phyloP scores from a whole-genome alignment of 306 rosid genomes.

The Lagenaria siceraria region DNA sequence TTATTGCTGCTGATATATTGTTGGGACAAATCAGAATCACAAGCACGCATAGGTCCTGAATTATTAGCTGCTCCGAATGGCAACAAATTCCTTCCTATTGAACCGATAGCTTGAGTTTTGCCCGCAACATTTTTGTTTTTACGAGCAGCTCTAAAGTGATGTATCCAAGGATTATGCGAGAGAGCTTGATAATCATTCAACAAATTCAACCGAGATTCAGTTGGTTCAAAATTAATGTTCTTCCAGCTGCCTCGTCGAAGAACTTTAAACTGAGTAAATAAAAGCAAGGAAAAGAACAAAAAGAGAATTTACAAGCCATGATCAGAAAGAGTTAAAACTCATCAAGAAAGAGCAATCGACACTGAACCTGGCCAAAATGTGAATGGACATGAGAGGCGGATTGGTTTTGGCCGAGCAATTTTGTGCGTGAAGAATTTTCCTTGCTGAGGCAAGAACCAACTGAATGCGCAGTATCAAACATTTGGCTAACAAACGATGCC shows the following conservation, averaged over 20 bases:
- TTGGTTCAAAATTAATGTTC: slow-evolving; percentile 29
- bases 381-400: not conserved
- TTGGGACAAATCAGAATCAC: not conserved
- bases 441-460: slow-evolving; percentile 5
- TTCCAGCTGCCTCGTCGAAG: slow-evolving; percentile 47
- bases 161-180: slow-evolving; percentile 48
- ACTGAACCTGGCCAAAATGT: slow-evolving; percentile 37
- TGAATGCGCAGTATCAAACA: slow-evolving; percentile 35
- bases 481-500: slow-evolving; percentile 54
- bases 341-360: not conserved
- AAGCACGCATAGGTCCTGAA: not conserved
- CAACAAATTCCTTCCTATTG: slow-evolving; percentile 14
- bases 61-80: slow-evolving; percentile 3
- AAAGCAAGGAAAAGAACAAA: not conserved
- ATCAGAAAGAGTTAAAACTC: not conserved
- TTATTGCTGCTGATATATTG: not conserved
- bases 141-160: slow-evolving; percentile 30
- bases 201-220: slow-evolving; percentile 15
- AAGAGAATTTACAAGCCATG: not conserved
- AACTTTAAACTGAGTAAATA: slow-evolving; percentile 35
- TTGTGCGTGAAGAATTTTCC: not conserved
- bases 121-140: slow-evolving; percentile 13
- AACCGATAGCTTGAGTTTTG: not conserved
- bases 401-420: slow-evolving; percentile 4
- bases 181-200: slow-evolving; percentile 11